Evolutionary conservation across 192 early-diverging fungal genomes (phyloP).

Genomic region (Coemansia pectinata): DNA sequence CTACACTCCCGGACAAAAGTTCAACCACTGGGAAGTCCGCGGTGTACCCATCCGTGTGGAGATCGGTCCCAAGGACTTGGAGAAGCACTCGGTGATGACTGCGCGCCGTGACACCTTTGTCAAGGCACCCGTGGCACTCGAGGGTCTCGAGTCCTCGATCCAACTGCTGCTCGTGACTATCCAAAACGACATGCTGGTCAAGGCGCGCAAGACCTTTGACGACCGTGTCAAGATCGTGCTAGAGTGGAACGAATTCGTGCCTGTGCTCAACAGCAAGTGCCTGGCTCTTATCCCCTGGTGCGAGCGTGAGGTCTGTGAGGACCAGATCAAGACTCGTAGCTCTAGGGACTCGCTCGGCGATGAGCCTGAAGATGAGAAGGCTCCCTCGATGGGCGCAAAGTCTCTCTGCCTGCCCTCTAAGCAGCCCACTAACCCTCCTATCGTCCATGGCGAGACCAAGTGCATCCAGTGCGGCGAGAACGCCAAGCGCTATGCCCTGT

Average conservation of each 20-base stretch:
- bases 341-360: constrained; percentile 61
- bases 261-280: constrained; percentile 85
- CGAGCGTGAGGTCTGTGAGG: constrained; percentile 87
- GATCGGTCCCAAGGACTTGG: constrained; percentile 94
- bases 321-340: constrained; percentile 93
- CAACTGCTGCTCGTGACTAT: constrained; percentile 69
- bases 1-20: constrained; percentile 96
- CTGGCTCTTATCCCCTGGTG: constrained; percentile 95
- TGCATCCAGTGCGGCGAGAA: constrained; percentile 78
- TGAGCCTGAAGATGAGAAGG: constrained; percentile 92
- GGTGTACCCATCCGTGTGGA: constrained; percentile 97
- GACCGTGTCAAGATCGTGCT: constrained; percentile 73
- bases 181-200: constrained; percentile 87
- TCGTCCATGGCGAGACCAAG: constrained; percentile 84
- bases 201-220: constrained; percentile 79
- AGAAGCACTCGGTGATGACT: constrained; percentile 72
- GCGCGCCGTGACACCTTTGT: constrained; percentile 83
- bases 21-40: constrained; percentile 98
- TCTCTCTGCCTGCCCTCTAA: constrained; percentile 95
- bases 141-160: constrained; percentile 61
- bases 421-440: constrained; percentile 84
- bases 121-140: constrained; percentile 63
- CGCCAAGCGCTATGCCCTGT: constrained; percentile 80
- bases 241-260: constrained; percentile 93
- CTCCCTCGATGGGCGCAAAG: constrained; percentile 99